Conservation (phyloP, 495 filamentous ascomycete genomes). For the Aspergillus sclerotiicarbonarius region DNA sequence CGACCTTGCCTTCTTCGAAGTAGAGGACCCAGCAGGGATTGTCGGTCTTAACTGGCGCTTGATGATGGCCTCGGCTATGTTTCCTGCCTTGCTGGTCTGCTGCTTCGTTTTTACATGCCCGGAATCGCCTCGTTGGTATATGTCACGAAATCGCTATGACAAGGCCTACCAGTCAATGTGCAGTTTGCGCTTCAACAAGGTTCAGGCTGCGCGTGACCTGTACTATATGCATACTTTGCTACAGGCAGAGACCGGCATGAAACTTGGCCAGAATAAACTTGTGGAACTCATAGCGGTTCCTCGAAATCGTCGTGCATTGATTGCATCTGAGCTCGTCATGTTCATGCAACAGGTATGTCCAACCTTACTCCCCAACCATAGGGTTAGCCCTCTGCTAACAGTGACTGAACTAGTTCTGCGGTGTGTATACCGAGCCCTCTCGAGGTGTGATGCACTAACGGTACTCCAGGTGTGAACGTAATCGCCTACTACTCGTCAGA, state of each 20-base stretch:
- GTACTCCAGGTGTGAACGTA: slow-evolving; percentile 60
- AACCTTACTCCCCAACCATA: background rate
- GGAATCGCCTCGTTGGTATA: slow-evolving; percentile 77
- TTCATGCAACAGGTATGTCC: slow-evolving; percentile 74
- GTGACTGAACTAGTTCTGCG: slow-evolving; percentile 19
- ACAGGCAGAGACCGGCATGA: slow-evolving; percentile 62
- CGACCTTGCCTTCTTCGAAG: slow-evolving; percentile 69
- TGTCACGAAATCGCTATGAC: slow-evolving; percentile 62
- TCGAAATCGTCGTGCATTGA: slow-evolving; percentile 74
- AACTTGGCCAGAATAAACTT: slow-evolving; percentile 59
- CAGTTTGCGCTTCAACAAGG: slow-evolving; percentile 62
- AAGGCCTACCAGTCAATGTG: slow-evolving; percentile 67
- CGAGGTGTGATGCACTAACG: slow-evolving; percentile 7
- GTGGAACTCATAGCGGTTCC: slow-evolving; percentile 70
- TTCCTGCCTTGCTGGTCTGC: slow-evolving; percentile 71
- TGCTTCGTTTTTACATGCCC: slow-evolving; percentile 70
- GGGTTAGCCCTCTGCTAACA: background rate
- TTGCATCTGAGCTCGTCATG: slow-evolving; percentile 77
- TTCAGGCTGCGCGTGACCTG: slow-evolving; percentile 78
- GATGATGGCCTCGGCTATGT: slow-evolving; percentile 77
- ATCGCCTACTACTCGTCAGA: slow-evolving; percentile 56
- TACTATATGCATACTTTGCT: slow-evolving; percentile 78
- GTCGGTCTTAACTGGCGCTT: slow-evolving; percentile 74
- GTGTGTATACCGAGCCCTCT: background rate
- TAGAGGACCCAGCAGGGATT: slow-evolving; percentile 52